Conservation (phyloP, 1,284 basidiomycete genomes). For the Trichosporon inkin region DNA sequence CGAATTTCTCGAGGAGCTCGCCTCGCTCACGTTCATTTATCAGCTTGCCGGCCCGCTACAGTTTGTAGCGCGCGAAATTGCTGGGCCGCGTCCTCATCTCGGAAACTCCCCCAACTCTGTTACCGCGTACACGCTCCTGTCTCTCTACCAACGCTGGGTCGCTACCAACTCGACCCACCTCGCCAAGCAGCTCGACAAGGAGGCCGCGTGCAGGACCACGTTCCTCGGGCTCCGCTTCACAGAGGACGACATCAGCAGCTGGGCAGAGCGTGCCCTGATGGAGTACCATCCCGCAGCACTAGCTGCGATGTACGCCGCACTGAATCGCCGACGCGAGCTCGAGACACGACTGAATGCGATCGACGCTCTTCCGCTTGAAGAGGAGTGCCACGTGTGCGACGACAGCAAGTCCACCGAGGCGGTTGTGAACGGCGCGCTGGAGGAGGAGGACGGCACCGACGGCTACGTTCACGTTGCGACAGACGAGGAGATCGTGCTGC, state of each 20-base stretch:
- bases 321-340: neutral
- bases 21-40: conserved; percentile 2
- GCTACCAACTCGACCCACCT: neutral
- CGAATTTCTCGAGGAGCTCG: neutral
- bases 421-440: neutral
- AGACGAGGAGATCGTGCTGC: neutral
- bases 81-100: neutral
- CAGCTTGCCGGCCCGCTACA: neutral
- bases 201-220: neutral
- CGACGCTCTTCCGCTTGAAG: neutral
- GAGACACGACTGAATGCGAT: neutral
- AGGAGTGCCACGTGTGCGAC: neutral
- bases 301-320: neutral
- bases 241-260: neutral
- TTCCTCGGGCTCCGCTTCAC: neutral
- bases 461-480: conserved; percentile 4
- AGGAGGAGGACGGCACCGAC: neutral
- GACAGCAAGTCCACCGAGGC: neutral
- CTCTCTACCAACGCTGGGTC: conserved; percentile 3
- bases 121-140: conserved; percentile 2
- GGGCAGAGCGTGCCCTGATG: neutral
- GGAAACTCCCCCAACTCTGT: neutral
- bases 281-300: neutral
- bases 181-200: neutral
- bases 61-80: neutral